These are phyloP conservation scores for Candida argentea DNA, from an alignment of 805 yeast species.

Conservation along the genomic window DNA sequence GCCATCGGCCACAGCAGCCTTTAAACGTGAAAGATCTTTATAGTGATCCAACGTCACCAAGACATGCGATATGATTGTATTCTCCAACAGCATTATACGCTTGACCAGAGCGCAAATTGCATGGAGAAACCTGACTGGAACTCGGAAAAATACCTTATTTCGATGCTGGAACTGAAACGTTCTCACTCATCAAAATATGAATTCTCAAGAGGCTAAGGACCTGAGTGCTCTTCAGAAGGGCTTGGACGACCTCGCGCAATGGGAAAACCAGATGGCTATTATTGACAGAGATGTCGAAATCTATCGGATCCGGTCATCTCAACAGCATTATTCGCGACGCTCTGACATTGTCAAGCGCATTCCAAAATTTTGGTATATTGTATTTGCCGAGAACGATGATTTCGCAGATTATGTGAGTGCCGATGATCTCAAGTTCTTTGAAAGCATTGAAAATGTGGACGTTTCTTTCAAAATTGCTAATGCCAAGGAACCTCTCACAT, in stretches of 20 bases:
- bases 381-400: constrained; percentile 73
- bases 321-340: constrained; percentile 49
- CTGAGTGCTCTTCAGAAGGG: constrained; percentile 16
- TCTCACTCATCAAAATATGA: no score
- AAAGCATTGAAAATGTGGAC: constrained; percentile 50
- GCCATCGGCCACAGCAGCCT: constrained; percentile 16
- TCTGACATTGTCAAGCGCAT: constrained; percentile 41
- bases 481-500: constrained; percentile 5
- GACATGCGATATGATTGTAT: constrained; percentile 25
- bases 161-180: no score
- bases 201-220: no score
- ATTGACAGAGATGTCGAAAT: constrained; percentile 55
- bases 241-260: constrained; percentile 39
- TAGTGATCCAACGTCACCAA: constrained; percentile 26
- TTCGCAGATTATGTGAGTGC: constrained; percentile 71
- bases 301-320: constrained; percentile 41
- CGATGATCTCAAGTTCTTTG: constrained; percentile 70
- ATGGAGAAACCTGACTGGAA: no score
- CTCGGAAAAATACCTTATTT: no score
- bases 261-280: constrained; percentile 47
- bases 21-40: constrained; percentile 17
- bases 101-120: no score
- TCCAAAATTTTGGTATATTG: constrained; percentile 83
- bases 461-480: constrained; percentile 42
- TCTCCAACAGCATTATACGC: constrained; percentile 12